phyloP scores from a whole-genome alignment of 768 basidiomycete genomes.

The Mycena amicta region DNA sequence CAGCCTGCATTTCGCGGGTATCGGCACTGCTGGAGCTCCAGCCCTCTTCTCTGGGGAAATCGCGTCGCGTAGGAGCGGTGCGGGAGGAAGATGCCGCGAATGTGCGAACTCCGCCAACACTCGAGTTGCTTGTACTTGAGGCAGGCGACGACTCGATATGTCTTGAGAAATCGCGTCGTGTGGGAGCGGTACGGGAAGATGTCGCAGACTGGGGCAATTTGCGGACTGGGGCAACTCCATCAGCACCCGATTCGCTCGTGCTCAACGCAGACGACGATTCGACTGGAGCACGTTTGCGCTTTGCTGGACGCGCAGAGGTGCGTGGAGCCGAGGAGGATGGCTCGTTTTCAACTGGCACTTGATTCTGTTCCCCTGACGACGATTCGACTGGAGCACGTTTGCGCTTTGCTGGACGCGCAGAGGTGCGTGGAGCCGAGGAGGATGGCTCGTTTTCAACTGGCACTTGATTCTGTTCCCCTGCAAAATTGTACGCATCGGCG shows the following conservation, averaged over 20 bases:
- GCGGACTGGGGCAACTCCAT: not conserved
- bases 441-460: not conserved
- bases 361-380: conserved; percentile 14
- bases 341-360: not conserved
- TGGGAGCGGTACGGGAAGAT: too few species aligned
- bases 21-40: not conserved
- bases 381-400: too few species aligned
- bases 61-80: not conserved
- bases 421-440: not conserved
- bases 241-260: not conserved
- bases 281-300: not conserved
- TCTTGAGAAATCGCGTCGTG: too few species aligned
- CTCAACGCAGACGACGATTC: not conserved
- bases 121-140: too few species aligned
- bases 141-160: too few species aligned
- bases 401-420: not conserved
- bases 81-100: not conserved
- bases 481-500: conserved; percentile 19
- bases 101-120: too few species aligned
- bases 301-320: not conserved
- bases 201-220: too few species aligned
- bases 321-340: not conserved
- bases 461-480: conserved; percentile 10
- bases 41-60: not conserved
- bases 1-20: not conserved